Evolutionary conservation across 768 basidiomycete genomes (phyloP).

Genomic region (Lenzites betulinus): DNA sequence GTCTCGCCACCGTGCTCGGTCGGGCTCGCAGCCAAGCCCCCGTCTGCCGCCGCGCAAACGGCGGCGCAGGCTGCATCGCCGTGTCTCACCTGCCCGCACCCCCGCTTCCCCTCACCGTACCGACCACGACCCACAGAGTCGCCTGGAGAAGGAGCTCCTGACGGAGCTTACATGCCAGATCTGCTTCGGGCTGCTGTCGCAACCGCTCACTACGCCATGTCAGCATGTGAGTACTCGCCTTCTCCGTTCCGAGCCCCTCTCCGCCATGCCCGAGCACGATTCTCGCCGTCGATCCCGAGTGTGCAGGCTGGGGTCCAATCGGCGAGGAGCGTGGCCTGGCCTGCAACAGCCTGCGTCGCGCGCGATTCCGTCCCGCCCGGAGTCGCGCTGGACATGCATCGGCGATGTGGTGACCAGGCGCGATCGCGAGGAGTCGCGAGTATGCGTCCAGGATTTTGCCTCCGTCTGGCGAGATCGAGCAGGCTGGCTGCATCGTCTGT

Average conservation of each 20-base stretch:
- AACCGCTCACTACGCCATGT: conserved; percentile 91
- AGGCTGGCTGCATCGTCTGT: background rate
- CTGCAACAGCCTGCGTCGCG: background rate
- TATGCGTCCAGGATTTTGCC: background rate
- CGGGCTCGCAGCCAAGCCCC: conserved; percentile 16
- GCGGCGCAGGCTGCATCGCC: conserved; percentile 29
- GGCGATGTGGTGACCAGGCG: background rate
- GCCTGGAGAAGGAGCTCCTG: conserved; percentile 63
- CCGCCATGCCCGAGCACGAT: background rate
- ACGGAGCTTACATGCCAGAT: conserved; percentile 87
- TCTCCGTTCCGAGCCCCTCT: conserved; percentile 6
- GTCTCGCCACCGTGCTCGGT: conserved; percentile 11
- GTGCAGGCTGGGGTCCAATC: background rate
- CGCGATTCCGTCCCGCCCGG: conserved; percentile 8
- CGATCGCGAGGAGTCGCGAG: conserved; percentile 1
- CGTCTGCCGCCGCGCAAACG: conserved; percentile 34
- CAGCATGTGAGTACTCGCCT: conserved; percentile 71
- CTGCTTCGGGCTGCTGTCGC: conserved; percentile 80
- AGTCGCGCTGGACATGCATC: background rate
- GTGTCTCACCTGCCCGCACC: conserved; percentile 35
- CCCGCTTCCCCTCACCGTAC: conserved; percentile 31
- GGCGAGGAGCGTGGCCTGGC: background rate
- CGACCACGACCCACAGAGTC: conserved; percentile 33
- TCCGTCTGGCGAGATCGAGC: conserved; percentile 3
- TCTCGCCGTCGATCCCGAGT: background rate